phyloP scores from a whole-genome alignment of 345 rosid genomes.

The Euphorbia peplus region DNA sequence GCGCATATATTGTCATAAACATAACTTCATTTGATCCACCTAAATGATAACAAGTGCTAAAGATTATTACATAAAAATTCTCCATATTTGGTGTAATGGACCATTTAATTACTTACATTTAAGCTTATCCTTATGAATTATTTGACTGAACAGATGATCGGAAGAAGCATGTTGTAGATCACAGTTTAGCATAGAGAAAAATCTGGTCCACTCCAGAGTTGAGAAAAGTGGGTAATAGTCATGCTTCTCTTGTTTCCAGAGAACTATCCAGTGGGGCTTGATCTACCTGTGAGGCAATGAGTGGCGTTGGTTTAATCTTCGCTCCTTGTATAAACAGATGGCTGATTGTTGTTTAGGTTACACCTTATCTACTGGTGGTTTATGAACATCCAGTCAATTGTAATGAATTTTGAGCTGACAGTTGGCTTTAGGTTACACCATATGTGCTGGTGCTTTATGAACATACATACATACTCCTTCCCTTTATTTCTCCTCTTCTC shows the following conservation, averaged over 20 bases:
- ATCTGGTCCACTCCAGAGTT: background rate
- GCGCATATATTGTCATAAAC: background rate
- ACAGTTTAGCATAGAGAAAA: background rate
- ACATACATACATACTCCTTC: background rate
- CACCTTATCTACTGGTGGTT: background rate
- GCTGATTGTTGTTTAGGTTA: too few relatives aligned
- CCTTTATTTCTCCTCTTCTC: background rate
- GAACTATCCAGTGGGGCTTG: conserved; percentile 3
- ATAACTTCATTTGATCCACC: background rate
- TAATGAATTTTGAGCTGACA: conserved; percentile 19
- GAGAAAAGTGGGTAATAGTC: background rate
- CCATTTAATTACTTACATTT: background rate
- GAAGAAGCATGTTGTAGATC: background rate
- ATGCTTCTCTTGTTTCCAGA: background rate
- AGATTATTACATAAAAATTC: background rate
- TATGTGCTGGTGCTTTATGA: background rate
- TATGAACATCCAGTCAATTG: conserved; percentile 1
- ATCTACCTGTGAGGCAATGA: conserved; percentile 1
- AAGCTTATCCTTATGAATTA: background rate
- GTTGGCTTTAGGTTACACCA: background rate
- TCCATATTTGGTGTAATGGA: background rate
- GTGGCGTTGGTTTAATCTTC: conserved; percentile 9
- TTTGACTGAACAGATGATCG: conserved; percentile 5
- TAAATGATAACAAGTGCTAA: background rate
- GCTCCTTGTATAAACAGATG: conserved; percentile 12